Evolutionary conservation across 1,139 yeast genomes (phyloP), one percentile per base, ranked within the genome.

Genomic region (Candida pseudoviswanathii): DNA sequence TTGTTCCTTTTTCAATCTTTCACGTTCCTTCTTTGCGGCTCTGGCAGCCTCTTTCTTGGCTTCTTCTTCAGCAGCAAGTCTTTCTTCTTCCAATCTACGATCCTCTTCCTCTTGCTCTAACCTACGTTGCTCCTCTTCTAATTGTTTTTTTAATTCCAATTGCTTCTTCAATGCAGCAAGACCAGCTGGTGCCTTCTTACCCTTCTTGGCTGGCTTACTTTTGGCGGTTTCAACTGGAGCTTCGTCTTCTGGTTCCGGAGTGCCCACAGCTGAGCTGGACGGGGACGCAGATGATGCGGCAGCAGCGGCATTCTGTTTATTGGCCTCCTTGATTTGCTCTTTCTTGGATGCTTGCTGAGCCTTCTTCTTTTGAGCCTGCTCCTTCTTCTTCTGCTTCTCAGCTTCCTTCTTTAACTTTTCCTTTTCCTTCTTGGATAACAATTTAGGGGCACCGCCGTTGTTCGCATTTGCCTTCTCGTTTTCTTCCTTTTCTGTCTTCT

Each of bases 321-420:
- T 82, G 49, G 87, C 82, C 54, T 76, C 84, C 67, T 83, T 82
- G 55, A 83, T 84, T 51, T 85, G 89, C 51, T 75, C 80, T 64
- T 83, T 83, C 68, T 81, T 82, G 55, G 75, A 77, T 29, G 89
- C 88, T 57, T 75, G 80, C 55, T 75, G 80, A 21, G 68, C 73
- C 69, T 90, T 92, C 81, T 91, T 92, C 71, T 84, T 86, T 50
- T 86, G 88, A 37, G 97, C 96, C 56, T 84, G 82, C 59, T 90
- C 96, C 75, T 90, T 91, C 87, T 94, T 94, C 71, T 85, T 82
- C 61, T 87, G 90, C 78, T 94, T 95, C 70, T 94, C 99, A 57
- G 89, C 89, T 73, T 94, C 99, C 71, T 94, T 95, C 87, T 92
- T 94, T 68, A 94, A 96, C 71, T 84, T 88, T 72, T 94, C 99